These are phyloP conservation scores for Cyphellophora europaea DNA, from an alignment of 2,329 filamentous ascomycete species.

Conservation along the genomic window DNA sequence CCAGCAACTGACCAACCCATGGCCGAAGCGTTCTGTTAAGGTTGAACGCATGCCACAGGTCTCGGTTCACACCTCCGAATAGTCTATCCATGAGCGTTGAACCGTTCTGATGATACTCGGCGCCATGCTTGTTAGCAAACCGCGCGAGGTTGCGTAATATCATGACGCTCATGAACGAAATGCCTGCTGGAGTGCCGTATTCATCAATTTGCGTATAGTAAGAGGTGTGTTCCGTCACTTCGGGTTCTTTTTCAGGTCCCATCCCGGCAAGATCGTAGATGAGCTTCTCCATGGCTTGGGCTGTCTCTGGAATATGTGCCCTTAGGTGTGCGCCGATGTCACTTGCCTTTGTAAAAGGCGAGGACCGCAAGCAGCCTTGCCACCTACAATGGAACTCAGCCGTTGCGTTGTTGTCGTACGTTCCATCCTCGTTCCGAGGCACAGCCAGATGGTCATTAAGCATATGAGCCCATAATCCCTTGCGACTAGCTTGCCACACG, in stretches of 20 bases:
- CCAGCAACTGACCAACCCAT: slow-evolving; percentile 32
- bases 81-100: slow-evolving; percentile 11
- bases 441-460: slow-evolving; percentile 33
- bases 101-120: slow-evolving; percentile 13
- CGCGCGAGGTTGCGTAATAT: slow-evolving; percentile 38
- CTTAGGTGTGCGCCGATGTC: slow-evolving; percentile 12
- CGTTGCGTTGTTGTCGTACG: slow-evolving; percentile 5
- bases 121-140: slow-evolving; percentile 23
- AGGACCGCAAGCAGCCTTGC: slow-evolving; percentile 9
- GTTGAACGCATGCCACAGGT: slow-evolving; percentile 13
- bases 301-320: slow-evolving; percentile 15
- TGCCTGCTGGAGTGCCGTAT: slow-evolving; percentile 31
- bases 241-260: slow-evolving; percentile 8
- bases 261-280: slow-evolving; percentile 13
- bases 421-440: slow-evolving; percentile 19
- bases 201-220: slow-evolving; percentile 28
- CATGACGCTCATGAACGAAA: slow-evolving; percentile 37
- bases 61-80: slow-evolving; percentile 12
- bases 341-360: slow-evolving; percentile 8
- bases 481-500: slow-evolving; percentile 22
- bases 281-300: slow-evolving; percentile 12
- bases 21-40: slow-evolving; percentile 29
- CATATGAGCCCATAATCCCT: slow-evolving; percentile 32
- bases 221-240: slow-evolving; percentile 24
- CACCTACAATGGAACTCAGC: slow-evolving; percentile 15